Evolutionary conservation across 2,329 filamentous ascomycete species (phyloP).

Genomic region (Pseudopithomyces chartarum): DNA sequence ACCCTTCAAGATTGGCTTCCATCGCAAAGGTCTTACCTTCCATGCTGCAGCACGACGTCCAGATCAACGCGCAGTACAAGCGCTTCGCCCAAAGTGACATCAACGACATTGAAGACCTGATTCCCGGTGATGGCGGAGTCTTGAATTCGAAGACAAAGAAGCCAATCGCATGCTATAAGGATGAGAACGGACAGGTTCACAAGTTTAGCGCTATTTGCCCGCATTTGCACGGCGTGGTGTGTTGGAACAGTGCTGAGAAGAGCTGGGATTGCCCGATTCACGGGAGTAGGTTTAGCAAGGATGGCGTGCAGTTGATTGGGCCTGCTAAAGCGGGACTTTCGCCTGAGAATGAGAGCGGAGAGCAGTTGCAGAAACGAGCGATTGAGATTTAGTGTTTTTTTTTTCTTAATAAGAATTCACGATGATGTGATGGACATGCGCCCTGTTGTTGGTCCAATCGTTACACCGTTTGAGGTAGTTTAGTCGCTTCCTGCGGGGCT

Average conservation of each 20-base stretch:
- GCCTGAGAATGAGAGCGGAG: conserved; percentile 35
- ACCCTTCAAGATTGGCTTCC: conserved; percentile 53
- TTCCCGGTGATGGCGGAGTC: conserved; percentile 56
- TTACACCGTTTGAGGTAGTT: too few relatives aligned
- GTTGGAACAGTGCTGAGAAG: conserved; percentile 56
- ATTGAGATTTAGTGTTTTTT: background rate
- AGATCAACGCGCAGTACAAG: conserved; percentile 63
- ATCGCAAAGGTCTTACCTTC: conserved; percentile 52
- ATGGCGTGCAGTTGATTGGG: conserved; percentile 49
- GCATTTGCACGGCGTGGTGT: conserved; percentile 61
- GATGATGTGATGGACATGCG: too few relatives aligned
- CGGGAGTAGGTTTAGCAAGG: conserved; percentile 50
- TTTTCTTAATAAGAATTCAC: too few relatives aligned
- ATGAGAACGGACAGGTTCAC: conserved; percentile 56
- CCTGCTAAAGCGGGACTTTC: conserved; percentile 46
- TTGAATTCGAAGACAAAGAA: conserved; percentile 54
- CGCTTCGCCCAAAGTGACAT: conserved; percentile 60
- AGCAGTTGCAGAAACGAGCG: conserved; percentile 26
- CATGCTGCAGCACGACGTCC: conserved; percentile 58
- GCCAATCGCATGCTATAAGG: conserved; percentile 62
- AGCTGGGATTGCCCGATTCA: conserved; percentile 57
- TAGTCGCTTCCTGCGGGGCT: too few relatives aligned
- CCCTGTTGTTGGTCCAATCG: too few relatives aligned
- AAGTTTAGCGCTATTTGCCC: conserved; percentile 62
- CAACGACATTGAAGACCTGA: conserved; percentile 61